Percentiles rank a stretch among this genome's conserved stretches.
Conservation (phyloP, 192 early-diverging fungal genomes). For the Coemansia aciculifera region DNA sequence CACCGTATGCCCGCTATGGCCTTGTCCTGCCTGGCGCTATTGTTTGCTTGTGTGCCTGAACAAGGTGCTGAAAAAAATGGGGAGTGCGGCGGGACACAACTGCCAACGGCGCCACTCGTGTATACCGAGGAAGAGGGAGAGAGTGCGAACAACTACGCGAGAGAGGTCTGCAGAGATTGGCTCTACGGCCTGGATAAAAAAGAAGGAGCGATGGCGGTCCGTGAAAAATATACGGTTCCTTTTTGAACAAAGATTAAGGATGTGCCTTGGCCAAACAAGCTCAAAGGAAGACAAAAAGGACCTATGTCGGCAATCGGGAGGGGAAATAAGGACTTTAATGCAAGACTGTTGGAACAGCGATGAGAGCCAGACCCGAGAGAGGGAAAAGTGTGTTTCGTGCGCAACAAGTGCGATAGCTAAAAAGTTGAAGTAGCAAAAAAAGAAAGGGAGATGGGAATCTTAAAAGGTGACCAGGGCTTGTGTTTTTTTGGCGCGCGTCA, state of each 20-base stretch:
- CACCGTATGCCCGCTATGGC: not conserved
- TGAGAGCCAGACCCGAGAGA: constrained; percentile 1
- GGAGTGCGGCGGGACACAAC: not conserved
- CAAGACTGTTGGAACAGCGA: not conserved
- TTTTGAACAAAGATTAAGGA: constrained; percentile 3
- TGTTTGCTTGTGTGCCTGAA: constrained; percentile 1
- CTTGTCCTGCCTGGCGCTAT: not conserved
- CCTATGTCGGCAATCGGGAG: not conserved
- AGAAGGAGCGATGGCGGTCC: not conserved
- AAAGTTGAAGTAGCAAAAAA: constrained; percentile 5
- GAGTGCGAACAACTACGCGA: not conserved
- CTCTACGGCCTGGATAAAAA: not conserved
- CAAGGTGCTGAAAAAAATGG: not conserved
- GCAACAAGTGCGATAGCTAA: not conserved
- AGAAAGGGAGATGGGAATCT: constrained; percentile 15
- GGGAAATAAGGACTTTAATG: not conserved
- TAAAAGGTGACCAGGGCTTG: constrained; percentile 11
- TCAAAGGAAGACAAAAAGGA: not conserved
- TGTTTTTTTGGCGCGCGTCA: not conserved
- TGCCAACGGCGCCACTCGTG: not conserved
- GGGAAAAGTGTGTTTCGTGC: not conserved
- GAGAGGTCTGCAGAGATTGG: constrained; percentile 6
- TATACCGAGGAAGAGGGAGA: not conserved
- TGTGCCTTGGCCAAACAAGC: not conserved
- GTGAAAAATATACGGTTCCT: not conserved